Base-by-base conservation (phyloP, 345 rosid genomes). In the Eutrema heterophyllum region DNA sequence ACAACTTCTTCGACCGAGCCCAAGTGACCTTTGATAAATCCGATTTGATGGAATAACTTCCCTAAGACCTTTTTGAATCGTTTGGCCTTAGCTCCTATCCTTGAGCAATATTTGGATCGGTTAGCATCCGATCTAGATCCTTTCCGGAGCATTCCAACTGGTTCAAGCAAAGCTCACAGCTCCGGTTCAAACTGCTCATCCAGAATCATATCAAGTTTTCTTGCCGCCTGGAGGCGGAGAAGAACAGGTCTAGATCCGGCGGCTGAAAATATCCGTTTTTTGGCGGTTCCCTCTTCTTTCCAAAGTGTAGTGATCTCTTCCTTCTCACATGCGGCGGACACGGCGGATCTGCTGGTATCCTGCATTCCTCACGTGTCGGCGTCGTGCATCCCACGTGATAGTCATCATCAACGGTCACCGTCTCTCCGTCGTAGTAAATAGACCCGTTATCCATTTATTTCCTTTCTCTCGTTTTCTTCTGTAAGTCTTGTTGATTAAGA, bases 291-390 rank as follows among this genome's bases (percentile, higher is more conserved):
- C 51, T 62, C 68, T 26, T 73, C 24, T 5, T 33, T 2, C 41
- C 38, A 64, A 29, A 64, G 5, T 2, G 10, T 15, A 49, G 1
- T 4, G 66, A 7, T 16, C 77, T 72, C 76, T 82, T 91, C 89
- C 83, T 91, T 81, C 68, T 85, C 15, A 92, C 84, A 3, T 93
- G 84, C 0, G 95, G 91, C 0, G 93, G 95, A 68, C 86, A 85
- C 29, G 74, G 72, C 11, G 71, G 59, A 9, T 63, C 40, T 8
- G 73, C 80, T 62, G 82, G 84, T 26, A 83, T 85, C 18, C 65
- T 74, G 53, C 75, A 83, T 1, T 69, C 84, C 4, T 72, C 72
- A 64, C 73, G 82, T 40, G 76, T 84, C 14, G 97, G 97, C 7
- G 93, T 91, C 60, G 56, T 81, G 67, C 86, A 89, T 33, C 67